Percentiles rank a stretch among this genome's conserved stretches.
Conservation (phyloP, 2,329 filamentous ascomycete genomes). For the Aureobasidium zeae region DNA sequence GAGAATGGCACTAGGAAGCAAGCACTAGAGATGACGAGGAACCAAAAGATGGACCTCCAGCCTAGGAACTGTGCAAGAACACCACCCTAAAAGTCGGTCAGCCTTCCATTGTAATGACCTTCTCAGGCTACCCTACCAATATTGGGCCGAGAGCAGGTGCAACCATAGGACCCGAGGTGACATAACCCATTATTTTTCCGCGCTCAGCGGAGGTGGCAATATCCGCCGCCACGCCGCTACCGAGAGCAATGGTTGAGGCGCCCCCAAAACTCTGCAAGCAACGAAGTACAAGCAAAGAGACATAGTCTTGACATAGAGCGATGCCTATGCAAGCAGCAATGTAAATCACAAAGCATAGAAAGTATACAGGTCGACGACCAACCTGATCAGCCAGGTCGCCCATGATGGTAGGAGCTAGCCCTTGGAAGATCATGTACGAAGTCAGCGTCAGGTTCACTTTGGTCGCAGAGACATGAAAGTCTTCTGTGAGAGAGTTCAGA, state of each 20-base stretch:
- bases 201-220: conserved; percentile 29
- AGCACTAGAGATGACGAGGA: conserved; percentile 34
- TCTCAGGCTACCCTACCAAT: no score
- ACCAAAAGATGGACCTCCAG: conserved; percentile 36
- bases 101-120: no score
- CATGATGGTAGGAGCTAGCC: conserved; percentile 43
- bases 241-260: conserved; percentile 32
- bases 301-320: conserved; percentile 32
- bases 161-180: conserved; percentile 23
- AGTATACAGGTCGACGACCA: conserved; percentile 43
- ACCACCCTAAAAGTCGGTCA: no score
- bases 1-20: conserved; percentile 24
- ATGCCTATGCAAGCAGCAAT: conserved; percentile 35
- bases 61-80: conserved; percentile 29
- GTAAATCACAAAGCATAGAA: conserved; percentile 38
- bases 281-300: conserved; percentile 31
- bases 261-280: conserved; percentile 34
- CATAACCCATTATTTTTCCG: conserved; percentile 29
- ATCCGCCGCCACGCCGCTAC: conserved; percentile 29
- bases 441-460: conserved; percentile 20
- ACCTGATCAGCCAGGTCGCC: conserved; percentile 43
- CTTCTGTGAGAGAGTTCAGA: conserved; percentile 15
- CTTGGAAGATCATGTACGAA: conserved; percentile 34
- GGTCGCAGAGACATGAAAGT: conserved; percentile 17
- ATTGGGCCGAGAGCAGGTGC: conserved; percentile 23